These are phyloP conservation scores for Euclidium syriacum DNA, from an alignment of 345 rosid genomes.

Conservation along the genomic window DNA sequence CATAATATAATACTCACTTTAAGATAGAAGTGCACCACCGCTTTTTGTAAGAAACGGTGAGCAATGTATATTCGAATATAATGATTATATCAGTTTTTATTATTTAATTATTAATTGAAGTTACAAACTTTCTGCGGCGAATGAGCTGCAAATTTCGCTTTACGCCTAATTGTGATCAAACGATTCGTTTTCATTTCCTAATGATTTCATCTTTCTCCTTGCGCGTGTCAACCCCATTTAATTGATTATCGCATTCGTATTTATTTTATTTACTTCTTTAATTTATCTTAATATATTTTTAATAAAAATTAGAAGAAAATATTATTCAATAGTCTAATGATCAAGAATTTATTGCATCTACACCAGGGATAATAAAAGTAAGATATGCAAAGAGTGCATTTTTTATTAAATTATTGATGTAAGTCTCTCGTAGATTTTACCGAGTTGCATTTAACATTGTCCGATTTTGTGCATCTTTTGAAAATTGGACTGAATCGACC, in stretches of 20 bases:
- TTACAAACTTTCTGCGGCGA: slow-evolving; percentile 31
- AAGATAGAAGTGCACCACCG: slow-evolving; percentile 27
- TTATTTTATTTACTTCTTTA: neutral
- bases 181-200: slow-evolving; percentile 29
- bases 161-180: slow-evolving; percentile 28
- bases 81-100: neutral
- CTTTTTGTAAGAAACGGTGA: slow-evolving; percentile 14
- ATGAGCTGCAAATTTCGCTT: slow-evolving; percentile 31
- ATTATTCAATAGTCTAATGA: no score
- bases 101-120: neutral
- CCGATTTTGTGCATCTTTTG: no score
- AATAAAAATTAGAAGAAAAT: no score
- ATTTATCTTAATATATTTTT: neutral
- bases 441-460: no score
- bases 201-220: slow-evolving; percentile 34
- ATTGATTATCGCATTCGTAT: neutral
- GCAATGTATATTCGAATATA: neutral
- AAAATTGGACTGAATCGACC: no score
- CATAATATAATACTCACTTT: slow-evolving; percentile 14
- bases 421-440: no score
- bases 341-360: no score
- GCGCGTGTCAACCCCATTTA: slow-evolving; percentile 38
- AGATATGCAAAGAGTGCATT: no score
- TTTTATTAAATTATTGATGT: no score
- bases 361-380: no score